Percentiles rank a stretch among this genome's conserved stretches.
These are phyloP conservation scores for Acacia melanoxylon DNA, from an alignment of 306 rosid species.

Conservation along the genomic window DNA sequence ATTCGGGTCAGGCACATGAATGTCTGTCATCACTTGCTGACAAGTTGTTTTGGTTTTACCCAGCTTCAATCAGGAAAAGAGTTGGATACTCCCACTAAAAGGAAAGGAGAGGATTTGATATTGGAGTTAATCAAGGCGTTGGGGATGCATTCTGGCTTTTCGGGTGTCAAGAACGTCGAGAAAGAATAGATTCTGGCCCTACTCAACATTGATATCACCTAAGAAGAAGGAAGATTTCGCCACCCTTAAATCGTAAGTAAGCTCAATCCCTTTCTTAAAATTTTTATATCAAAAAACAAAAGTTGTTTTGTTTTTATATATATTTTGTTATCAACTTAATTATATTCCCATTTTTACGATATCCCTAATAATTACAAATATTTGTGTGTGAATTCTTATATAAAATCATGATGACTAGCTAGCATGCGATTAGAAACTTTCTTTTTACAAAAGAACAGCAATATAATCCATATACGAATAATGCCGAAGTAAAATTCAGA, in stretches of 20 bases:
- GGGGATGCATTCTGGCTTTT: too few species aligned
- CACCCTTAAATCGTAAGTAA: too few species aligned
- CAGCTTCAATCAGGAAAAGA: too few species aligned
- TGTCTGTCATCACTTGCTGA: slow-evolving; percentile 12
- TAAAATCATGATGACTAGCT: not conserved
- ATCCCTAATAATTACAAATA: not conserved
- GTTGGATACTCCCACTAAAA: too few species aligned
- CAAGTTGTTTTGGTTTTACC: not conserved
- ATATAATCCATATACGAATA: not conserved
- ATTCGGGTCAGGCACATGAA: slow-evolving; percentile 31
- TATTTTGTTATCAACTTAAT: not conserved
- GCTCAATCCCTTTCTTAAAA: too few species aligned
- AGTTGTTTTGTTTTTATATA: not conserved
- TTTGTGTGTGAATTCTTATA: not conserved
- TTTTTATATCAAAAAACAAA: too few species aligned
- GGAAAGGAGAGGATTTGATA: too few species aligned
- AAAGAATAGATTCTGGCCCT: too few species aligned
- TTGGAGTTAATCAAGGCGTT: too few species aligned
- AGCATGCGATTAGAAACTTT: not conserved
- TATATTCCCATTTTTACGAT: not conserved
- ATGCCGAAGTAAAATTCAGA: not conserved
- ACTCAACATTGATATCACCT: too few species aligned
- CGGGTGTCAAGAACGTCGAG: too few species aligned
- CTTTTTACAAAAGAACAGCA: not conserved
- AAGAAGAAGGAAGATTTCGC: too few species aligned